Conservation (phyloP, 1,139 yeast genomes). For the Taphrina confusa region DNA sequence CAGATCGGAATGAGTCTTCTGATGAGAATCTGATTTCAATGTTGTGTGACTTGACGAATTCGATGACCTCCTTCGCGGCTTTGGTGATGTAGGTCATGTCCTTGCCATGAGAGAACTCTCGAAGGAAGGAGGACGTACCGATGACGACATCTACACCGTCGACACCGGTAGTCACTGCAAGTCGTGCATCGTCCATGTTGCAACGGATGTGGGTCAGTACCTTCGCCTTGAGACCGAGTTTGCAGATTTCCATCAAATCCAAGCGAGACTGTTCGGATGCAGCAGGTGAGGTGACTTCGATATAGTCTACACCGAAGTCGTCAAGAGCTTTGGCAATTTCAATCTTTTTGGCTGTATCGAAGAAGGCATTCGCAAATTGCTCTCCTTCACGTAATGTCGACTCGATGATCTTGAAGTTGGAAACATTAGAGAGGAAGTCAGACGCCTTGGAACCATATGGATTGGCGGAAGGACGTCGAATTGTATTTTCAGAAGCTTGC, state of each 20-base stretch:
- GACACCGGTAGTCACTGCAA: constrained; percentile 97
- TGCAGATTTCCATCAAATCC: constrained; percentile 98
- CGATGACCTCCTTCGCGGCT: constrained; percentile 94
- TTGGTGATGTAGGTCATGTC: constrained; percentile 98
- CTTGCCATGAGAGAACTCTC: constrained; percentile 96
- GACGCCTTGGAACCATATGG: constrained; percentile 97
- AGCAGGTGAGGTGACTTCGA: constrained; percentile 95
- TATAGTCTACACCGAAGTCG: constrained; percentile 97
- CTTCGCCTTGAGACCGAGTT: constrained; percentile 92
- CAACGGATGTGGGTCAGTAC: constrained; percentile 64
- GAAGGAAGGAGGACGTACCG: constrained; percentile 93
- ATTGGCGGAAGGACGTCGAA: constrained; percentile 20
- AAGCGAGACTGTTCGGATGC: constrained; percentile 90
- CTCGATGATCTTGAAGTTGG: constrained; percentile 87
- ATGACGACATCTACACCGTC: constrained; percentile 99
- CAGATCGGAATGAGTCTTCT: constrained; percentile 90
- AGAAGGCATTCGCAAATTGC: constrained; percentile 96
- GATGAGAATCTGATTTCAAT: constrained; percentile 96
- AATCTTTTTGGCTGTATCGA: constrained; percentile 90
- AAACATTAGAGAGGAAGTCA: constrained; percentile 86
- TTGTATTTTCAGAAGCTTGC: constrained; percentile 24
- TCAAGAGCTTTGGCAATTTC: constrained; percentile 97
- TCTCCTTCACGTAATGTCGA: constrained; percentile 97
- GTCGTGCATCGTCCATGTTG: constrained; percentile 97
- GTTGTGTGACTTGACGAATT: constrained; percentile 94